Percentiles rank a stretch among this genome's conserved stretches.
Conservation (phyloP, 805 yeast species). For the Spencermartinsiella europaea region DNA sequence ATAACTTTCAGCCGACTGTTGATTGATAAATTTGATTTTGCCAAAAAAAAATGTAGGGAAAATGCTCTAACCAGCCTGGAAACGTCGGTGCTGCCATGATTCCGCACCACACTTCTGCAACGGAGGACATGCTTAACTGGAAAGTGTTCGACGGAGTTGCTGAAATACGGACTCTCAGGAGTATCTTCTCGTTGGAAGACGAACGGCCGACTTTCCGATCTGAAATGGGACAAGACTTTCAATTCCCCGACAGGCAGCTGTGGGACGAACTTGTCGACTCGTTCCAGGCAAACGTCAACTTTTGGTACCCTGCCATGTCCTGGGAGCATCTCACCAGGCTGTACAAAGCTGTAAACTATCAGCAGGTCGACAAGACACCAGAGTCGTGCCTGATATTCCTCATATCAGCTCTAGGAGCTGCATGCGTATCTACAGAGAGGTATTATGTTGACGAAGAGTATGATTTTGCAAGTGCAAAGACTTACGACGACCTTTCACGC, state of each 20-base stretch:
- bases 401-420: conserved; percentile 9
- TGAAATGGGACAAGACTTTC: not conserved
- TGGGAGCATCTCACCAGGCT: not conserved
- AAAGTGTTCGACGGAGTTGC: conserved; percentile 7
- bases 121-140: conserved; percentile 7
- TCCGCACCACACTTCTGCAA: conserved; percentile 10
- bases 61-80: not conserved
- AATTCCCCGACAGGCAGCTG: not conserved
- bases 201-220: conserved; percentile 2
- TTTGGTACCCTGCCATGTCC: conserved; percentile 13
- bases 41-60: too few relatives aligned
- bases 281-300: conserved; percentile 13
- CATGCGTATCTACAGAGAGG: conserved; percentile 6
- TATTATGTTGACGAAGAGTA: not conserved
- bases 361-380: not conserved
- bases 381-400: conserved; percentile 5
- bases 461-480: not conserved
- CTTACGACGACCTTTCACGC: not conserved
- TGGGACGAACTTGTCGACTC: conserved; percentile 1
- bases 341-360: not conserved
- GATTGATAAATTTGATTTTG: not conserved
- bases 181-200: conserved; percentile 8
- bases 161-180: conserved; percentile 2
- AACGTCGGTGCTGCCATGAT: conserved; percentile 8
- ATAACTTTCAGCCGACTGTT: not conserved